Conservation (phyloP, 1,284 basidiomycete species). For the Moesziomyces sp. region DNA sequence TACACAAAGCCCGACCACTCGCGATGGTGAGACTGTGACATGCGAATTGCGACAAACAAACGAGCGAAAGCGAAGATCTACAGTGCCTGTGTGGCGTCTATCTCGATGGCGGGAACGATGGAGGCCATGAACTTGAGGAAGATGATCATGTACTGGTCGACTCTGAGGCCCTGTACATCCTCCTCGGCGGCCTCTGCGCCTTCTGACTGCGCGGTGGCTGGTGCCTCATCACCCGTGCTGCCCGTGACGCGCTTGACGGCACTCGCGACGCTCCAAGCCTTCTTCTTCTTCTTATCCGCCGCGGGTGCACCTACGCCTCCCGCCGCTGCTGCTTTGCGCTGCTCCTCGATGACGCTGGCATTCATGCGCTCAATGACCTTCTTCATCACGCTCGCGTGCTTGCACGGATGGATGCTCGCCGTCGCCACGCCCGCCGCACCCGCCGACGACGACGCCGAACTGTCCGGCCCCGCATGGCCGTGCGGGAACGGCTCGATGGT, state of each 20-base stretch:
- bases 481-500: conserved; percentile 99
- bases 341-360: conserved; percentile 69
- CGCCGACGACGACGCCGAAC: conserved; percentile 13
- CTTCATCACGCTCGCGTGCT: conserved; percentile 99
- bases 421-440: conserved; percentile 38
- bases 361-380: conserved; percentile 99
- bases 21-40: not conserved
- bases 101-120: conserved; percentile 66
- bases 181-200: conserved; percentile 13
- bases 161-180: conserved; percentile 56
- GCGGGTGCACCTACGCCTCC: conserved; percentile 12
- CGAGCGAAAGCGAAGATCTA: conserved; percentile 2
- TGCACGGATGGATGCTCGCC: conserved; percentile 93
- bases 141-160: conserved; percentile 67
- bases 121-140: conserved; percentile 67
- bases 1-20: not conserved
- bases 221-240: conserved; percentile 36
- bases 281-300: conserved; percentile 79
- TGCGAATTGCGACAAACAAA: not conserved
- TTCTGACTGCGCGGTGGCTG: not conserved
- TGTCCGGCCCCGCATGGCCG: conserved; percentile 73
- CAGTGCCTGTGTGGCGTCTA: conserved; percentile 62
- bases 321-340: conserved; percentile 66
- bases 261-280: conserved; percentile 74
- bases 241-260: conserved; percentile 79